Evolutionary conservation across 768 basidiomycete genomes (phyloP), one percentile per base, ranked within the genome.

Genomic region (Cantharellus cinnabarinus): DNA sequence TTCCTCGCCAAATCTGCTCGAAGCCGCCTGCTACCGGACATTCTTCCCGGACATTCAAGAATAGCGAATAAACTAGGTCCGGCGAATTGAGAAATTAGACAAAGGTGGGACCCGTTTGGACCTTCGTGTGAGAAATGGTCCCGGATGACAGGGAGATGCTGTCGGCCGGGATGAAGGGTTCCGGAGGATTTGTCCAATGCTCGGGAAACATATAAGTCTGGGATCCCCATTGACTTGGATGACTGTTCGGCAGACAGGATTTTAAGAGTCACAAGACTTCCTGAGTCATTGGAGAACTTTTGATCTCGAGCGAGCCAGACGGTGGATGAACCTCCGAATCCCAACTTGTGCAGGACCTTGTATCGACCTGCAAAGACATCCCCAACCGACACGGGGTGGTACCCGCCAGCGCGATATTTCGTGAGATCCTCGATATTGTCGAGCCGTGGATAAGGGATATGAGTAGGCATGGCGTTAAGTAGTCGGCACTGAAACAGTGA

Each of bases 381-480:
- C 39, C 76, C 77, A 58, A 79, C 72, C 51, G 68, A 65, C 34
- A 78, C 70, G 7, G 78, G 78, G 62, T 78, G 77, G 63, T 71
- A 75, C 3, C 78, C 78, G 38, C 77, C 77, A 54, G 82, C 75
- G 41, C 71, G 60, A 67, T 81, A 85, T 70, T 91, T 89, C 72
- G 93, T 89, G 77, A 84, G 85, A 67, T 91, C 89, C 71, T 94
- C 89, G 70, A 88, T 86, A 73, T 89, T 85, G 55, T 69, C 66
- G 39, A 71, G 66, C 56, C 20, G 44, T 10, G 29, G 29, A 29
- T 48, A 48, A 29, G 10, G 29, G 29, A 10, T 48, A 48, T 48
- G 10, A 29, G 10, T 48, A 29, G 29, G 44, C 44, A 48, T 29
- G 20, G 20, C 20, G 20, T 29, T 29, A 29, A 29, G 20, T 29